These are phyloP conservation scores for Myriosclerotinia curreyana DNA, from an alignment of 2,329 filamentous ascomycete genomes.

Conservation along the genomic window DNA sequence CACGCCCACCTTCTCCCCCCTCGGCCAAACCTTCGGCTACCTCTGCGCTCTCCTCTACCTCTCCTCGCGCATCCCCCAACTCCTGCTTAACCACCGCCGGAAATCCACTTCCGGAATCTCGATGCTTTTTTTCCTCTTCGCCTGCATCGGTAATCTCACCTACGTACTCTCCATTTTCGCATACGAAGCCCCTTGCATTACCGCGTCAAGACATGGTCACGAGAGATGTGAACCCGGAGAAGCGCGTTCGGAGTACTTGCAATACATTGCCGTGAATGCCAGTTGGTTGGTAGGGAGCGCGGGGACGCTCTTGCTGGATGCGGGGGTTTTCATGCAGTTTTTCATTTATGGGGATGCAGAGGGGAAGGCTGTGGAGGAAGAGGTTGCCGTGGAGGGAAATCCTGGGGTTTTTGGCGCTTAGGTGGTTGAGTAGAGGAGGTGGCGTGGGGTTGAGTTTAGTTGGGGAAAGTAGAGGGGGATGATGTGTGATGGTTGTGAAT, in stretches of 20 bases:
- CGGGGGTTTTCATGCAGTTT: conserved; percentile 86
- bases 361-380: conserved; percentile 23
- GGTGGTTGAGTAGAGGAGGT: neutral
- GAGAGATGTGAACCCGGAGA: conserved; percentile 60
- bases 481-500: conserved; percentile 1
- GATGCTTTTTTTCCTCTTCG: conserved; percentile 94
- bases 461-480: neutral
- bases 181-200: conserved; percentile 70
- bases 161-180: conserved; percentile 91
- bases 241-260: conserved; percentile 52
- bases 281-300: conserved; percentile 89
- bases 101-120: conserved; percentile 93
- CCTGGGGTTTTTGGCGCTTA: neutral
- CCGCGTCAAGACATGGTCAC: conserved; percentile 50
- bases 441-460: neutral
- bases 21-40: conserved; percentile 91
- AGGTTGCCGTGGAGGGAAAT: conserved; percentile 10
- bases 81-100: conserved; percentile 86
- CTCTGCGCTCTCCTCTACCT: conserved; percentile 88
- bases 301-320: conserved; percentile 80
- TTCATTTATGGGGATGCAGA: conserved; percentile 66
- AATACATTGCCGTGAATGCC: conserved; percentile 84
- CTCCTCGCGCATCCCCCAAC: conserved; percentile 82
- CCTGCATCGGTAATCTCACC: conserved; percentile 90
- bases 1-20: conserved; percentile 61